Base-by-base conservation (phyloP, 2,329 filamentous ascomycete genomes). In the Fusarium albidum region DNA sequence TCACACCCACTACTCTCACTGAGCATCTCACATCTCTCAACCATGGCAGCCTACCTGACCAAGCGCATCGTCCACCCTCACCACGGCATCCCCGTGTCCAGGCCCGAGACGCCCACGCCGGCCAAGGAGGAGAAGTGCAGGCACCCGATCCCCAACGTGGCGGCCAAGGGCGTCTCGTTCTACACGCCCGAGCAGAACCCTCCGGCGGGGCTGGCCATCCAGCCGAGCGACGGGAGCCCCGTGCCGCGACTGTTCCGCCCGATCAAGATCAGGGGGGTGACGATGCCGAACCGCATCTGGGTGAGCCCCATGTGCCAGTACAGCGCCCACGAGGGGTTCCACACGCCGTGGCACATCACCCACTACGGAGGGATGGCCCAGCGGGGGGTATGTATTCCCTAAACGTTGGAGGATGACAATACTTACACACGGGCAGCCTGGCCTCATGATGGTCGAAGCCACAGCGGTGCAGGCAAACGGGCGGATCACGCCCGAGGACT, bases 361-460 rank as follows among this genome's bases (percentile, higher is more conserved):
- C 90, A 92, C 63, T 77, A 91, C 26, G 89, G 90, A 14, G 87
- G 88, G 15, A 91, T 92, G 59, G 77, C 87, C 21, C 81, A 85
- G 63, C 85, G 89, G 3, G 89, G 89, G 0, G 86, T 72, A 62
- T 63, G 63, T 56, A n/a, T 12, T 37, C 12, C 9, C 9, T 32
- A 9, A 9, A 7, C 13, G 3, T 29, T 27, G 9, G n/a, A 13
- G 12, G 82, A n/a, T n/a, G n/a, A n/a, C n/a, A n/a, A n/a, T n/a
- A 37, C 48, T 57, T 15, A 61, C 29, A 12, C 10, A 18, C 26
- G 2, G 11, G 9, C 9, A 70, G 68, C 68, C 90, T 0, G 89
- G 88, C 0, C 72, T 92, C 4, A 70, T 85, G 12, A 81, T 90
- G 55, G 72, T 90, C 11, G 90, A 93, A 72, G 88, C 89, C 1